Percentiles rank a stretch among this genome's conserved stretches.
phyloP scores from a whole-genome alignment of 306 rosid genomes.

The Quercus ilex region DNA sequence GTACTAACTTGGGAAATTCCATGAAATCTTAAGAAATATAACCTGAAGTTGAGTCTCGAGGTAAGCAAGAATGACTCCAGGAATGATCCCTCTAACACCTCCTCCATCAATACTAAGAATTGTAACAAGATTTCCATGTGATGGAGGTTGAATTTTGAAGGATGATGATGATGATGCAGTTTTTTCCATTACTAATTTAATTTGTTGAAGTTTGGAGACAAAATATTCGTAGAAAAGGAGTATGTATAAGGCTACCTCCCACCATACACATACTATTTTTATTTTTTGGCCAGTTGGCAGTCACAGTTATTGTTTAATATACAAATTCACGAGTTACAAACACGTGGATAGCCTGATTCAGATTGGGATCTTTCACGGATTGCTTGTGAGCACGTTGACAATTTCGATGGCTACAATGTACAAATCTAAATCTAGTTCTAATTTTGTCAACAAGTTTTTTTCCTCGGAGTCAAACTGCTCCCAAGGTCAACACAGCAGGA shows the following conservation, averaged over 20 bases:
- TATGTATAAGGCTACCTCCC: not conserved
- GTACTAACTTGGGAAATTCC: not conserved
- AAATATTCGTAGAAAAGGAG: not conserved
- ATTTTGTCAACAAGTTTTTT: too few relatives aligned
- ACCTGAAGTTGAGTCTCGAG: slow-evolving; percentile 36
- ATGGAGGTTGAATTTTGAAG: slow-evolving; percentile 3
- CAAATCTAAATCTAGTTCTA: too few relatives aligned
- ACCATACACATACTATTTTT: too few relatives aligned
- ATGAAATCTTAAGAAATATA: not conserved
- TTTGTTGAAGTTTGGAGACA: not conserved
- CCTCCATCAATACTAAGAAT: slow-evolving; percentile 38
- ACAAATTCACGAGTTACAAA: not conserved
- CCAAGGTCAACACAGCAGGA: too few relatives aligned
- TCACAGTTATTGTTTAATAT: too few relatives aligned
- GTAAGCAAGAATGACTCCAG: slow-evolving; percentile 18
- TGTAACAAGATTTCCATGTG: slow-evolving; percentile 17
- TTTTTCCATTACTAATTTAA: not conserved
- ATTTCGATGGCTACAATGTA: too few relatives aligned
- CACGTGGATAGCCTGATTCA: not conserved
- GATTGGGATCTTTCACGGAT: not conserved
- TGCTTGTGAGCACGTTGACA: too few relatives aligned
- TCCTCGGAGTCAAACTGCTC: too few relatives aligned
- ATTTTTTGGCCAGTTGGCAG: too few relatives aligned
- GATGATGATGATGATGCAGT: not conserved
- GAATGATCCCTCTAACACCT: slow-evolving; percentile 36